Evolutionary conservation across 1,284 basidiomycete genomes (phyloP).

Genomic region (Microbotryomycetes sp.): DNA sequence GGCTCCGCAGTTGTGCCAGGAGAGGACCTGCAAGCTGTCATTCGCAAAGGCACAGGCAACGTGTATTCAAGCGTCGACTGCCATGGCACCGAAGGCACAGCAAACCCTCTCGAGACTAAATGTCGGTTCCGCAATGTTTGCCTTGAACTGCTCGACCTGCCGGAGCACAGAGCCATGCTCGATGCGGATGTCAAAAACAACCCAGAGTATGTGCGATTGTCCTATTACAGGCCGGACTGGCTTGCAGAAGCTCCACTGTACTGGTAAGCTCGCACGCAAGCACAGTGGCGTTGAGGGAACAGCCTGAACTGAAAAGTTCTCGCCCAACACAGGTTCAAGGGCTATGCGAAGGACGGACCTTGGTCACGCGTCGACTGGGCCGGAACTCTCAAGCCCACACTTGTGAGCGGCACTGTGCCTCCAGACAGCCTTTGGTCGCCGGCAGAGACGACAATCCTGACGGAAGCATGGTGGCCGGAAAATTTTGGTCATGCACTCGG

Average conservation of each 20-base stretch:
- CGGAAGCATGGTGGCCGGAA: conserved; percentile 2
- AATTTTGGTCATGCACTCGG: conserved; percentile 2
- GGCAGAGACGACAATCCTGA: not conserved
- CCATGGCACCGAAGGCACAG: not conserved
- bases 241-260: not conserved
- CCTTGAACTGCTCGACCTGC: not conserved
- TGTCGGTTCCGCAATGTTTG: not conserved
- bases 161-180: not conserved
- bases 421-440: not conserved
- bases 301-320: not conserved
- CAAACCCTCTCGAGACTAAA: not conserved
- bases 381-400: not conserved
- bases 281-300: too few relatives aligned
- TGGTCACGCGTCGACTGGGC: not conserved
- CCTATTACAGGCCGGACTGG: not conserved
- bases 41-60: too few relatives aligned
- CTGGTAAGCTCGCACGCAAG: not conserved
- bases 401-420: not conserved
- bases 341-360: not conserved
- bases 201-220: not conserved
- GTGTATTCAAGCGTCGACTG: not conserved
- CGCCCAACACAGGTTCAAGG: not conserved
- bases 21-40: too few relatives aligned
- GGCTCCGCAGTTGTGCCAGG: too few relatives aligned
- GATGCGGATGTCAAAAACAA: not conserved